Evolutionary conservation across 495 filamentous ascomycete species (phyloP), one percentile per base, ranked within the genome.

Genomic region (Podospora pseudopauciseta): DNA sequence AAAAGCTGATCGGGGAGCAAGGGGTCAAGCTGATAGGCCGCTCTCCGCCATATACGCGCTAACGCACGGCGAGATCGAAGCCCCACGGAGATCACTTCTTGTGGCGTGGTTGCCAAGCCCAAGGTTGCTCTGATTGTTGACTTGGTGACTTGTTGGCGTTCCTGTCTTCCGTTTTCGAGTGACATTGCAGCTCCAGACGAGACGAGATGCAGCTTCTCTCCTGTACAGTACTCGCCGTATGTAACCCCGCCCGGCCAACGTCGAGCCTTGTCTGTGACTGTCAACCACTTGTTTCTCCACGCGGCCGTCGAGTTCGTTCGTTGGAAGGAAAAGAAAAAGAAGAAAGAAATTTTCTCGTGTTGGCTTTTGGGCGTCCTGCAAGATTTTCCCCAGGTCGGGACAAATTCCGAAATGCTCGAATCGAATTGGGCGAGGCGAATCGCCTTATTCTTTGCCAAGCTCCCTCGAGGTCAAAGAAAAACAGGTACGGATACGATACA

Each of bases 51-150:
- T 23, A 19, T 44, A 26, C 59, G 30, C 61, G 61, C 32, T 63
- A 63, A 28, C 19, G 61, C 30, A 63, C 27, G 27, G 16, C 16
- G 27, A 32, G 61, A 63, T 63, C 61, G 61, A n/a, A 63, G 32
- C 27, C 32, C 61, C 61, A 63, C 61, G 61, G 32, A 44, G 61
- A 63, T 63, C 61, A 63, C n/a, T 39, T 44, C 60, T 44, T 32
- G 27, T 19, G 61, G 32, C 20, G 18, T 39, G 61, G 19, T 5
- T 32, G 61, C 28, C 16, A 20, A 49, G n/a, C 6, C 16, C 2
- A 6, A 23, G 23, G 23, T 23, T 23, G 23, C 23, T 23, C 23
- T 23, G 23, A 23, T 1, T 23, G 23, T 23, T 23, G 1, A 23
- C 26, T 4, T 28, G 20, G 58, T 26, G 18, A 57, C 16, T 6